Evolutionary conservation across 805 yeast species (phyloP), one percentile per base, ranked within the genome.

Genomic region (Priceomyces haplophilus): DNA sequence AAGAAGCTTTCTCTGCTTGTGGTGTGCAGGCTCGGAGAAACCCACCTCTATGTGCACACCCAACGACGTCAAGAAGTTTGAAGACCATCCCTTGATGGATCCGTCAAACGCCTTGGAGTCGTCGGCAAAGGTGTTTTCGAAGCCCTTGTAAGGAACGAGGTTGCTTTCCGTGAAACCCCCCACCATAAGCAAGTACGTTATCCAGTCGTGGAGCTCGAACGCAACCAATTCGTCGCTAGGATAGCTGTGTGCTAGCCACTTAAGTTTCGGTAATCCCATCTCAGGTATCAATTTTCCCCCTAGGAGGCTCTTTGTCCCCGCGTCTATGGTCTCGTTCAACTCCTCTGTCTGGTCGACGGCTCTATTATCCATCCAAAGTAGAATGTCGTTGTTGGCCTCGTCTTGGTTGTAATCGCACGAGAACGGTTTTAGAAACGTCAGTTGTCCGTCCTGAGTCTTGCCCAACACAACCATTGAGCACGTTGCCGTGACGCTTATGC

Each of bases 321-420:
- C 25, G 21, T 53, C 51, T 3, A 68, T 52, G 8, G 27, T 41
- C 19, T 42, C 32, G 31, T 73, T 67, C 4, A 75, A 44, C 16
- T 46, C 38, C 1, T 34, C 19, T 11, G 70, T 56, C 45, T 76
- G 71, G 1, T 52, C 32, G 2, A 43, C 50, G 2, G 80, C 63
- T 20, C 79, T 60, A 15, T 68, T 62, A 50, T 80, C 84, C 84
- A 80, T 80, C 85, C 85, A 80, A 38, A 80, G 65, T 3, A 80
- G 62, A 3, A 79, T 65, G 48, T 76, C 76, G 27, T 69, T 65
- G 4, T 50, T 50, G 3, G 35, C 45, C 25, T 35, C 48, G 15
- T 38, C 40, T 12, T 51, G 50, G 1, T 42, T 34, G 32, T 43
- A 40, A 7, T 53, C 57, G 18, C 55, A 52, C 36, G 63, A 55